These are phyloP conservation scores for Anthracocystis panici-leucophaei DNA, from an alignment of 1,284 basidiomycete species.

Conservation along the genomic window DNA sequence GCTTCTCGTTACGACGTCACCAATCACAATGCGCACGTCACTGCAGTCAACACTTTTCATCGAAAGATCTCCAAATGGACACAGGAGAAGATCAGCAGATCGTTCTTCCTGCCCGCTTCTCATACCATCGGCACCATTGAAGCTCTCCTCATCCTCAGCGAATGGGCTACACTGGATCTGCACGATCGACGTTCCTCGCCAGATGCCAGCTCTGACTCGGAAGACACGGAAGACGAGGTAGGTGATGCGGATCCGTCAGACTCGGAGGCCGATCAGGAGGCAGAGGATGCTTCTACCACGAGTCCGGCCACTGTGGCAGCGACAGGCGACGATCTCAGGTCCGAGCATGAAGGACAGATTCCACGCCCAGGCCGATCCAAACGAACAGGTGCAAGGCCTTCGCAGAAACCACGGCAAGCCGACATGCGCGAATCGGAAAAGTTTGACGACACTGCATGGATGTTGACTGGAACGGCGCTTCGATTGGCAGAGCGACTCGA, in stretches of 20 bases:
- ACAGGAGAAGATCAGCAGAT: constrained; percentile 52
- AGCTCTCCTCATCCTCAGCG: constrained; percentile 54
- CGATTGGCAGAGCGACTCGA: constrained; percentile 54
- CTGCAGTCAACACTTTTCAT: constrained; percentile 48
- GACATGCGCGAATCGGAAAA: constrained; percentile 53
- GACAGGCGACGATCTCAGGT: constrained; percentile 28
- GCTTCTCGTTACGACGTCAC: constrained; percentile 53
- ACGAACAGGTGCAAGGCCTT: constrained; percentile 2
- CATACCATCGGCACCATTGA: constrained; percentile 58
- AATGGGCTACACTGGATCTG: constrained; percentile 55
- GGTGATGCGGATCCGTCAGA: constrained; percentile 14
- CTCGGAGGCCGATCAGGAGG: constrained; percentile 22
- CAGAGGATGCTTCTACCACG: constrained; percentile 12
- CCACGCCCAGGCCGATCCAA: constrained; percentile 17
- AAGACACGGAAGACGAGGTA: constrained; percentile 32
- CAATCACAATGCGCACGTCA: constrained; percentile 48
- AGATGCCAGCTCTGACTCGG: constrained; percentile 44
- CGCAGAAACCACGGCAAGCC: constrained; percentile 30
- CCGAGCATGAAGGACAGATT: constrained; percentile 37
- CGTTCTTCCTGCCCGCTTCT: constrained; percentile 49
- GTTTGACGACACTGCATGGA: constrained; percentile 58
- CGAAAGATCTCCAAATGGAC: constrained; percentile 57
- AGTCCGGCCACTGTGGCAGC: constrained; percentile 27
- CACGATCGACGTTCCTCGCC: constrained; percentile 47
- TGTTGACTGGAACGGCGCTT: constrained; percentile 53